These are phyloP conservation scores for Mortierella sp. DNA, from an alignment of 371 early-diverging fungal species.

Conservation along the genomic window DNA sequence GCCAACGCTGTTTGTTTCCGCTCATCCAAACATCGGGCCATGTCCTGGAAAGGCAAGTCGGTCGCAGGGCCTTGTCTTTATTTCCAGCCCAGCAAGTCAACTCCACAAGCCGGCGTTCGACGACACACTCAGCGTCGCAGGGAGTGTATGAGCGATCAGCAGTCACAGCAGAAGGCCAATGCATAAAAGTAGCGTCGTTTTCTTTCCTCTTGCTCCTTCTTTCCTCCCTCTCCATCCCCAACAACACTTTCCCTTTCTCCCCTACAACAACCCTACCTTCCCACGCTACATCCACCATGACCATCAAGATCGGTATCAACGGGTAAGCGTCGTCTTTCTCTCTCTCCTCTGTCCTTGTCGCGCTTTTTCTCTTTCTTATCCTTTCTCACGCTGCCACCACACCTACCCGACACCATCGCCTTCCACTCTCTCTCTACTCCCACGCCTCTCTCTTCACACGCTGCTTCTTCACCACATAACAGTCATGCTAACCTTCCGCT, in stretches of 20 bases:
- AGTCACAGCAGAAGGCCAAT: background rate
- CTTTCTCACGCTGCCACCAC: background rate
- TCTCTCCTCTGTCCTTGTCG: background rate
- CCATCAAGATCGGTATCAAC: conserved; percentile 92
- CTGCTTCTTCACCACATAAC: background rate
- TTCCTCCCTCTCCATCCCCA: conserved; percentile 9
- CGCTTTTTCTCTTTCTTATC: background rate
- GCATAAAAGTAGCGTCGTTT: background rate
- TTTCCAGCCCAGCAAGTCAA: background rate
- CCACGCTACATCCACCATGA: conserved; percentile 53
- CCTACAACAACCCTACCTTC: background rate
- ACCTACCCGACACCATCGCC: background rate
- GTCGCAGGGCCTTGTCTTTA: no score
- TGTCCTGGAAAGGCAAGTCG: no score
- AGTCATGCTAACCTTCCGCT: background rate
- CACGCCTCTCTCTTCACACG: background rate
- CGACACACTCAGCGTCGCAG: background rate
- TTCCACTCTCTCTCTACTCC: background rate
- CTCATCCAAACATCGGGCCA: no score
- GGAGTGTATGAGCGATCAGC: background rate
- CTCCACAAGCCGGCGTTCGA: background rate
- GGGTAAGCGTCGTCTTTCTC: conserved; percentile 70
- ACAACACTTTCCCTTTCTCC: background rate
- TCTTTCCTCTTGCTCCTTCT: conserved; percentile 3
- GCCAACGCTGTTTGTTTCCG: no score